phyloP scores from a whole-genome alignment of 225 moss, liverwort and hornwort species.

The Sphagnum contortum region DNA sequence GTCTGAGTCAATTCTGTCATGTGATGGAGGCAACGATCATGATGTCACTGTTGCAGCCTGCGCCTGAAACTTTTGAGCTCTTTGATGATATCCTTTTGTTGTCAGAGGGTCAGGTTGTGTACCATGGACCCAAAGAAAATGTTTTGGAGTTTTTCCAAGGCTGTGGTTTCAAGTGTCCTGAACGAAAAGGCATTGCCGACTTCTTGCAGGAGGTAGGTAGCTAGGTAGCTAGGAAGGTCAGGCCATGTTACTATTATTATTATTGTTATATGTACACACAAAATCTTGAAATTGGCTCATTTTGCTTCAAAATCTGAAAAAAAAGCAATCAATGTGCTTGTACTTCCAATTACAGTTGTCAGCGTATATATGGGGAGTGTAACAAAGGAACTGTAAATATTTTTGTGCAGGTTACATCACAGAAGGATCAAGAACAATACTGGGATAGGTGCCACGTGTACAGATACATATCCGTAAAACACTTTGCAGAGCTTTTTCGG shows the following conservation, averaged over 20 bases:
- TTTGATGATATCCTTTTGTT: conserved; percentile 80
- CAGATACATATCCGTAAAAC: conserved; percentile 37
- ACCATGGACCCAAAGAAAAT: conserved; percentile 64
- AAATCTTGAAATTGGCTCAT: too few species aligned
- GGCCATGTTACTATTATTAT: too few species aligned
- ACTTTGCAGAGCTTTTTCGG: conserved; percentile 49
- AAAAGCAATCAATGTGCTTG: too few species aligned
- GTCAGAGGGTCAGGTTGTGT: conserved; percentile 73
- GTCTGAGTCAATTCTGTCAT: conserved; percentile 65
- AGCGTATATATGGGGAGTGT: too few species aligned
- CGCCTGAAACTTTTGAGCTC: conserved; percentile 83
- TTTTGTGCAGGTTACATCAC: conserved; percentile 47
- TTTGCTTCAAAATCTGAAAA: too few species aligned
- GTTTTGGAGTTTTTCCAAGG: conserved; percentile 64
- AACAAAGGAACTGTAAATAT: too few species aligned
- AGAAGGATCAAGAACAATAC: conserved; percentile 77
- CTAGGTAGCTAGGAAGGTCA: too few species aligned
- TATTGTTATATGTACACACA: too few species aligned
- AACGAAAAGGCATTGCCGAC: conserved; percentile 83
- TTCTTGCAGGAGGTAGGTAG: conserved; percentile 83
- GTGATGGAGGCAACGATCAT: conserved; percentile 65
- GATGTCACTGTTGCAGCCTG: conserved; percentile 78
- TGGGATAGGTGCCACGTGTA: conserved; percentile 39
- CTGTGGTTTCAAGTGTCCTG: conserved; percentile 75
- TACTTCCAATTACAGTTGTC: too few species aligned